These are phyloP conservation scores for Saccharomycopsis schoenii DNA, from an alignment of 805 yeast genomes.

Conservation along the genomic window DNA sequence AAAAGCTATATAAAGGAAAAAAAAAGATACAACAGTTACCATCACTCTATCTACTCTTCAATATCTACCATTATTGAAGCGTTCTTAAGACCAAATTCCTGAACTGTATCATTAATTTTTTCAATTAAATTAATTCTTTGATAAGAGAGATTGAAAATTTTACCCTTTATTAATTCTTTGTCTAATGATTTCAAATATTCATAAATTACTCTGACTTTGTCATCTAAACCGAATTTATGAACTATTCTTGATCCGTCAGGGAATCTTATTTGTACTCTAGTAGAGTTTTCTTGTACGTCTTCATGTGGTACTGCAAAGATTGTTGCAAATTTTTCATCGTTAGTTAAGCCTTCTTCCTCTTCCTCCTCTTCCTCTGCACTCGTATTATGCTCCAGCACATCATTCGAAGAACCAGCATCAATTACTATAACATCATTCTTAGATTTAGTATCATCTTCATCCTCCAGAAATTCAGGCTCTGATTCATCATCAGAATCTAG, in stretches of 20 bases:
- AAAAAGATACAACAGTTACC: neutral
- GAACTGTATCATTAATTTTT: slow-evolving; percentile 46
- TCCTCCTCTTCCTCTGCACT: slow-evolving; percentile 19
- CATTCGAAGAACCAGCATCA: neutral
- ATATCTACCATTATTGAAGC: slow-evolving; percentile 69
- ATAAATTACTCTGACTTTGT: slow-evolving; percentile 50
- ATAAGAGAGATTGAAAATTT: slow-evolving; percentile 45
- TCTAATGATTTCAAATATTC: slow-evolving; percentile 54
- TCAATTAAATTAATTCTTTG: slow-evolving; percentile 50
- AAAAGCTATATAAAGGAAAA: neutral
- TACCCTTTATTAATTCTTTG: slow-evolving; percentile 34
- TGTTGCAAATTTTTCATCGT: slow-evolving; percentile 36
- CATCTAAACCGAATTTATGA: slow-evolving; percentile 52
- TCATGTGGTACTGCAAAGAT: slow-evolving; percentile 43
- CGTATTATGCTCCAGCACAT: slow-evolving; percentile 7
- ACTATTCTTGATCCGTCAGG: slow-evolving; percentile 81
- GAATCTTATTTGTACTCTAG: slow-evolving; percentile 80
- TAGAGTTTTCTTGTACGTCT: slow-evolving; percentile 45
- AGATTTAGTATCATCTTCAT: slow-evolving; percentile 6
- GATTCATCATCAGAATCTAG: slow-evolving; percentile 14
- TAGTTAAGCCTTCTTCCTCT: slow-evolving; percentile 24
- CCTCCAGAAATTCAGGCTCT: slow-evolving; percentile 17
- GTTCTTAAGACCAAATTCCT: slow-evolving; percentile 70
- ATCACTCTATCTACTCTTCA: neutral
- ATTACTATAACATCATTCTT: neutral